Evolutionary conservation across 2,329 filamentous ascomycete species (phyloP), one percentile per base, ranked within the genome.

Genomic region (Neofusicoccum kwambonambiense): DNA sequence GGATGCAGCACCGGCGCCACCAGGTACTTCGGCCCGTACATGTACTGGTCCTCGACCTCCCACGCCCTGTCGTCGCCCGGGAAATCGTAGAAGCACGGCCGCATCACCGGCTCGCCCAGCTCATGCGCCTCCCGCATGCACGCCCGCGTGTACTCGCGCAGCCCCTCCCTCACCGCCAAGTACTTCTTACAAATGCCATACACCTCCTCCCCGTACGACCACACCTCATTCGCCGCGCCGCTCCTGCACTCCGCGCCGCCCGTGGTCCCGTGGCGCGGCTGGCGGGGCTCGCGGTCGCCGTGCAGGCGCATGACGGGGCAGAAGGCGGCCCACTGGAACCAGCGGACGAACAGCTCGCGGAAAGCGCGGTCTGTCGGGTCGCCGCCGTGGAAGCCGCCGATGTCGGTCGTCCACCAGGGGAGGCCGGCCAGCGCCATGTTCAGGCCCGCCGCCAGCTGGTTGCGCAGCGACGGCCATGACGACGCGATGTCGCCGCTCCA

Each of bases 321-420:
- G 70, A 88, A 90, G 0, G 86, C 77, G 0, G 84, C 87, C 86
- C 87, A 90, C 69, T 90, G 87, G 73, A 90, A 90, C 88, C 88
- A 90, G 1, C 88, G 78, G 1, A 87, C 83, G 65, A 90, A 86
- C 0, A 90, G 75, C 70, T 90, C 88, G 7, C 86, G 79, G 74
- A 90, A 90, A 0, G 70, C 77, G 1, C 78, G 74, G 52, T 88
- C 82, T 0, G 78, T 73, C 0, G 87, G 85, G 66, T 87, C 80
- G 0, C 88, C 88, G 4, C 87, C 87, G 69, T 90, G 87, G 70
- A 90, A 90, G 0, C 88, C 88, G 1, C 88, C 88, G 61, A 90
- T 90, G 69, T 90, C 88, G 0, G 87, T 90, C 0, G 88, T 90
- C 86, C 86, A 90, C 87, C 87, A 89, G 0, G 86, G 83, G 9